Evolutionary conservation across 2,329 filamentous ascomycete species (phyloP).

Genomic region (Mariannaea elegans): DNA sequence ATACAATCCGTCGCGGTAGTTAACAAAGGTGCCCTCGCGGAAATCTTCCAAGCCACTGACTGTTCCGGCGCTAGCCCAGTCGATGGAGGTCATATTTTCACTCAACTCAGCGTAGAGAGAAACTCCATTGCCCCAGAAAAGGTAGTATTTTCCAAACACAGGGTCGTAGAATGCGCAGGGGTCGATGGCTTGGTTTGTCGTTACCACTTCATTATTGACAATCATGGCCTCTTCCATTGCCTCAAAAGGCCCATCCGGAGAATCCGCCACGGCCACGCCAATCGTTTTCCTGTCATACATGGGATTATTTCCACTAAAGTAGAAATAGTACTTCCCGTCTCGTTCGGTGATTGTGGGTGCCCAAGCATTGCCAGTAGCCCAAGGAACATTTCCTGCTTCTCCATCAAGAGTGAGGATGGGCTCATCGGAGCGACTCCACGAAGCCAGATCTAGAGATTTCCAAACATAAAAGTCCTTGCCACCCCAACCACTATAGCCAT

Average conservation of each 20-base stretch:
- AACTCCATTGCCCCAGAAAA: slow-evolving; percentile 67
- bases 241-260: slow-evolving; percentile 67
- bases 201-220: slow-evolving; percentile 55
- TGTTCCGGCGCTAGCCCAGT: slow-evolving; percentile 44
- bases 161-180: slow-evolving; percentile 70
- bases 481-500: slow-evolving; percentile 55
- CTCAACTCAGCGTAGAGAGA: slow-evolving; percentile 53
- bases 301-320: slow-evolving; percentile 64
- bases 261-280: slow-evolving; percentile 65
- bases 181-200: slow-evolving; percentile 62
- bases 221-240: slow-evolving; percentile 63
- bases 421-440: slow-evolving; percentile 51
- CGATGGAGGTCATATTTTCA: slow-evolving; percentile 57
- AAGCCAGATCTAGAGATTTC: slow-evolving; percentile 54
- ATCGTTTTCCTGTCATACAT: slow-evolving; percentile 65
- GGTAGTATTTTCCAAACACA: slow-evolving; percentile 62
- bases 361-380: slow-evolving; percentile 74
- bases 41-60: slow-evolving; percentile 52
- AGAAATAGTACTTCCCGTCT: slow-evolving; percentile 71
- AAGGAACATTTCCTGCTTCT: slow-evolving; percentile 63
- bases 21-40: slow-evolving; percentile 52
- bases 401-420: slow-evolving; percentile 57
- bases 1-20: slow-evolving; percentile 55
- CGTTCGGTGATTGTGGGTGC: slow-evolving; percentile 69
- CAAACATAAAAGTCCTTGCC: slow-evolving; percentile 58